These are phyloP conservation scores for Pigoraptor vietnamica DNA, from an alignment of 78 protist species.

Conservation along the genomic window DNA sequence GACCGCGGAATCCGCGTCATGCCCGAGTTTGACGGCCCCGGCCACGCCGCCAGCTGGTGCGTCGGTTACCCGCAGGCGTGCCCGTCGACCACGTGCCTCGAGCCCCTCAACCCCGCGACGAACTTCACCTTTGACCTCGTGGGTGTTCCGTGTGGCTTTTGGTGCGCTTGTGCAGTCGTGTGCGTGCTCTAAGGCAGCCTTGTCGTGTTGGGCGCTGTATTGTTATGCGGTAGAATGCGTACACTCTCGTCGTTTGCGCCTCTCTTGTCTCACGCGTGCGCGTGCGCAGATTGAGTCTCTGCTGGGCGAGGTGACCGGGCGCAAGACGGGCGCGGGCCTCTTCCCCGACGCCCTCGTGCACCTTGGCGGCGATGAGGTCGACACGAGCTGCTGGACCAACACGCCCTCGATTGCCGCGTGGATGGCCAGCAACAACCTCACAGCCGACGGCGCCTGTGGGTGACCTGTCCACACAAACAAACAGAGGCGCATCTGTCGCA, in stretches of 20 bases:
- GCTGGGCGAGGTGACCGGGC: slow-evolving; percentile 13
- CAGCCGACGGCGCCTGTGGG: slow-evolving; percentile 24
- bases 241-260: neutral
- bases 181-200: too few relatives aligned
- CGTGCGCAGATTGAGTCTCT: slow-evolving; percentile 2
- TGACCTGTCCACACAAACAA: neutral
- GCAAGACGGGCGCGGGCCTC: neutral
- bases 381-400: slow-evolving; percentile 59
- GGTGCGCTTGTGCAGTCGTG: neutral
- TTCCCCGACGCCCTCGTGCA: slow-evolving; percentile 45
- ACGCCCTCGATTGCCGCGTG: slow-evolving; percentile 5
- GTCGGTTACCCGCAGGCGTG: slow-evolving; percentile 48
- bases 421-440: slow-evolving; percentile 3
- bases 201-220: too few relatives aligned
- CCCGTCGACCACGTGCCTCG: slow-evolving; percentile 41
- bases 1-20: neutral
- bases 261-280: neutral
- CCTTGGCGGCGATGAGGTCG: slow-evolving; percentile 71
- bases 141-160: neutral
- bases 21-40: slow-evolving; percentile 65
- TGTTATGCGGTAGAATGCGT: too few relatives aligned
- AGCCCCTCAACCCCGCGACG: slow-evolving; percentile 51
- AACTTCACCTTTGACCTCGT: slow-evolving; percentile 31
- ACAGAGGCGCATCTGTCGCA: neutral
- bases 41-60: slow-evolving; percentile 73